Conservation (phyloP, 2,329 filamentous ascomycete species). For the Whalleya microplaca region DNA sequence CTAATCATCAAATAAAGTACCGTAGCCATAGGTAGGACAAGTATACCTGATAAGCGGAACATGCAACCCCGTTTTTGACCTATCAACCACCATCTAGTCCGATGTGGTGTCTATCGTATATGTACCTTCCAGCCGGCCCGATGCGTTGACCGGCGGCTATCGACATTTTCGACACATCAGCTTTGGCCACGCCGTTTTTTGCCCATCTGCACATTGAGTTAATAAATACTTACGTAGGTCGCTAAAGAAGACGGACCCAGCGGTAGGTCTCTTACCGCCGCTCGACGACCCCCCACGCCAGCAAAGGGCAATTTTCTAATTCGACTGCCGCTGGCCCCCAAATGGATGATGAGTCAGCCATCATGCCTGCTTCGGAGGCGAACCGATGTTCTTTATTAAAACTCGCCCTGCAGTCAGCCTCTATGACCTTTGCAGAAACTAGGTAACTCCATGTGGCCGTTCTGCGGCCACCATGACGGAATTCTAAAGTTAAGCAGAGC, state of each 20-base stretch:
- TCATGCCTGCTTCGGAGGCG: too few species aligned
- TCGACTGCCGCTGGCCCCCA: too few species aligned
- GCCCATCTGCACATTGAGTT: background rate
- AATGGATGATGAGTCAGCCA: too few species aligned
- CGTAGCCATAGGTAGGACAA: background rate
- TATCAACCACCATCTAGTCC: background rate
- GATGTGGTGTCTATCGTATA: background rate
- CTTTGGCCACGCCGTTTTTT: background rate
- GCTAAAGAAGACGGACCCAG: too few species aligned
- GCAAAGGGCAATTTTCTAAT: too few species aligned
- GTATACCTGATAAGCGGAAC: constrained; percentile 1
- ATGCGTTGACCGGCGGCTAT: constrained; percentile 11
- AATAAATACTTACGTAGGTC: too few species aligned
- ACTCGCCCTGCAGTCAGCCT: background rate
- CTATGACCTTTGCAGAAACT: too few species aligned
- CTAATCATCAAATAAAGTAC: background rate
- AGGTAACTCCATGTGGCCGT: too few species aligned
- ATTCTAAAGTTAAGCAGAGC: too few species aligned
- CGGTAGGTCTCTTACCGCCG: too few species aligned
- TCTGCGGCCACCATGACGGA: background rate
- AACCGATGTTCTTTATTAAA: too few species aligned
- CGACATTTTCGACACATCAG: constrained; percentile 1
- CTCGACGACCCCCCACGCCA: too few species aligned
- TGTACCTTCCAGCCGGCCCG: constrained; percentile 3
- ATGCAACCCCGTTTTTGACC: background rate